Evolutionary conservation across 2,329 filamentous ascomycete species (phyloP).

Genomic region (Chrysoporthe deuterocubensis): DNA sequence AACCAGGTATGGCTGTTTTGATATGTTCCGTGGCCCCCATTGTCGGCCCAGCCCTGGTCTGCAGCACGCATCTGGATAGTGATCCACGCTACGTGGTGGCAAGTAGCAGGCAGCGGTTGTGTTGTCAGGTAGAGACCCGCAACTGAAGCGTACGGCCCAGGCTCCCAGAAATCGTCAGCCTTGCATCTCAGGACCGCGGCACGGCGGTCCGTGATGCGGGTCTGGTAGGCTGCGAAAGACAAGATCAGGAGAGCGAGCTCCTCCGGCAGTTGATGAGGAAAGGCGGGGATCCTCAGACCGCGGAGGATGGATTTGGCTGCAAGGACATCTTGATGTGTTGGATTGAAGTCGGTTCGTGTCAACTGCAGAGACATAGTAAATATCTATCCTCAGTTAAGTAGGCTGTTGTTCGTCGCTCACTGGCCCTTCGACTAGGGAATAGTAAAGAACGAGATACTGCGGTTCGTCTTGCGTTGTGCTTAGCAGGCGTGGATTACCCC

Average conservation of each 20-base stretch:
- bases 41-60: slow-evolving; percentile 31
- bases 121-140: slow-evolving; percentile 15
- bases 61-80: slow-evolving; percentile 31
- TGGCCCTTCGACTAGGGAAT: background rate
- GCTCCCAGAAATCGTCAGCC: slow-evolving; percentile 11
- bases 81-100: slow-evolving; percentile 19
- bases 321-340: slow-evolving; percentile 9
- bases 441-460: background rate
- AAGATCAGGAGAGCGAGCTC: slow-evolving; percentile 9
- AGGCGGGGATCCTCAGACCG: background rate
- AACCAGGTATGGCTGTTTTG: slow-evolving; percentile 33
- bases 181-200: background rate
- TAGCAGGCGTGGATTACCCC: background rate
- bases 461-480: background rate
- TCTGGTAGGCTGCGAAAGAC: slow-evolving; percentile 1
- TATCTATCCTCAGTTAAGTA: background rate
- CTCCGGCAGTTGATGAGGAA: background rate
- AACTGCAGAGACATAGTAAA: background rate
- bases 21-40: slow-evolving; percentile 30
- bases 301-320: background rate
- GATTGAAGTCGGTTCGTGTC: slow-evolving; percentile 1
- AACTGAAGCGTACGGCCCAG: slow-evolving; percentile 6
- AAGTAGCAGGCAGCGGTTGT: background rate
- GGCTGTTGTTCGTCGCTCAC: background rate
- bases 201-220: background rate